Evolutionary conservation across 768 basidiomycete species (phyloP).

Genomic region (Leucosporidium scottii): DNA sequence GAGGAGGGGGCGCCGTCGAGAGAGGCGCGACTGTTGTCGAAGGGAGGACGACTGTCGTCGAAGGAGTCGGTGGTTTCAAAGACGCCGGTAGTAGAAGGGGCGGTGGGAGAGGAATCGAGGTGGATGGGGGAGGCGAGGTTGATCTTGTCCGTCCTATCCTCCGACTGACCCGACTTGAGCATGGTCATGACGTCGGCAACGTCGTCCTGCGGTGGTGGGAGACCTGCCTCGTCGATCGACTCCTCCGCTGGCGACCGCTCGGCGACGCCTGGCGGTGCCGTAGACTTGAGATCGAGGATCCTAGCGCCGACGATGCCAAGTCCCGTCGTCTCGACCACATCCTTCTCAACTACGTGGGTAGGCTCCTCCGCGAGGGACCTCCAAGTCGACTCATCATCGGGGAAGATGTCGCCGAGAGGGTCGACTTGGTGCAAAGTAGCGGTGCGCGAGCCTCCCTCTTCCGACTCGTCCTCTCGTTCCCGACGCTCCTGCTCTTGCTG

Average conservation of each 20-base stretch:
- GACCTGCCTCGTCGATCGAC: slow-evolving; percentile 13
- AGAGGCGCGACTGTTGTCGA: too few species aligned
- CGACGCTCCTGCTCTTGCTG: neutral
- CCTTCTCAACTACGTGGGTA: neutral
- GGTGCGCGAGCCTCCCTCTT: neutral
- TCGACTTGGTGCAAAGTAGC: neutral
- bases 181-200: slow-evolving; percentile 31
- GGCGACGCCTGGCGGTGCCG: slow-evolving; percentile 4
- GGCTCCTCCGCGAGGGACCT: slow-evolving; percentile 5
- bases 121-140: slow-evolving; percentile 36
- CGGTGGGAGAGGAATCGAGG: slow-evolving; percentile 11
- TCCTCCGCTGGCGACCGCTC: slow-evolving; percentile 3
- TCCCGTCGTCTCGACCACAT: slow-evolving; percentile 23
- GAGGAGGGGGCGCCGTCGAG: too few species aligned
- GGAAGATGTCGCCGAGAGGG: slow-evolving; percentile 35
- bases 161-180: slow-evolving; percentile 19
- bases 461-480: neutral
- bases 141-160: neutral
- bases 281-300: neutral
- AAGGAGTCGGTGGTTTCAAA: too few species aligned
- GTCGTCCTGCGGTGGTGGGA: slow-evolving; percentile 27
- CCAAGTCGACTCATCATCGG: slow-evolving; percentile 34
- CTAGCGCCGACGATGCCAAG: slow-evolving; percentile 30
- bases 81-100: too few species aligned
- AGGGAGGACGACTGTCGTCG: too few species aligned